A percentile compares a stretch with the other conserved stretches of the same genome.
Evolutionary conservation across 257 asterid species (phyloP).

Genomic region (Nyctanthes arbortristis): DNA sequence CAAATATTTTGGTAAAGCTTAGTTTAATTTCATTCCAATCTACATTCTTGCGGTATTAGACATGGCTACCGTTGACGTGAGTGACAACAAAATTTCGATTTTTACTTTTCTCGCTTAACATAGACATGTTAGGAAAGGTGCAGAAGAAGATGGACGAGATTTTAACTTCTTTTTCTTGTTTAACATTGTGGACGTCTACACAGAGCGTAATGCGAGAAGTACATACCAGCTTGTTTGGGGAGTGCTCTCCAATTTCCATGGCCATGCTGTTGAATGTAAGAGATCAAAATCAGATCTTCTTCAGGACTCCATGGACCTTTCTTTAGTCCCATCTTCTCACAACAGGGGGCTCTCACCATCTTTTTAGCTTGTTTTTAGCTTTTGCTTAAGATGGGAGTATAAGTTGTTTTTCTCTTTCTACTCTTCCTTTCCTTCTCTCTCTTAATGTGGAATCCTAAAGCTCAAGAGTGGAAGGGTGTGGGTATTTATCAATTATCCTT

Average conservation of each 20-base stretch:
- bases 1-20: too few relatives aligned
- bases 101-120: too few relatives aligned
- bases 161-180: too few relatives aligned
- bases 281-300: slow-evolving; percentile 55
- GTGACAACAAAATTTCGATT: too few relatives aligned
- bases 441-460: not conserved
- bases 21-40: too few relatives aligned
- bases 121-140: too few relatives aligned
- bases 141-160: too few relatives aligned
- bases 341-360: slow-evolving; percentile 88
- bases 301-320: slow-evolving; percentile 70
- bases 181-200: too few relatives aligned
- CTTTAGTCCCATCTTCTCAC: slow-evolving; percentile 67
- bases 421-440: slow-evolving; percentile 1
- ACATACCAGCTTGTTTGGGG: slow-evolving; percentile 62
- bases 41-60: too few relatives aligned
- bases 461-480: slow-evolving; percentile 27
- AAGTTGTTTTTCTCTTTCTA: not conserved
- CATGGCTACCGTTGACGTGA: too few relatives aligned
- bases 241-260: slow-evolving; percentile 73
- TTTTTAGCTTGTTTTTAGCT: not conserved
- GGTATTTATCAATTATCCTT: slow-evolving; percentile 59
- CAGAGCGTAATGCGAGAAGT: not conserved
- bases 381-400: not conserved
- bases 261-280: slow-evolving; percentile 50